A percentile compares a stretch with the other conserved stretches of the same genome.
Evolutionary conservation across 2,329 filamentous ascomycete species (phyloP).

Genomic region (Alternaria consortialis): DNA sequence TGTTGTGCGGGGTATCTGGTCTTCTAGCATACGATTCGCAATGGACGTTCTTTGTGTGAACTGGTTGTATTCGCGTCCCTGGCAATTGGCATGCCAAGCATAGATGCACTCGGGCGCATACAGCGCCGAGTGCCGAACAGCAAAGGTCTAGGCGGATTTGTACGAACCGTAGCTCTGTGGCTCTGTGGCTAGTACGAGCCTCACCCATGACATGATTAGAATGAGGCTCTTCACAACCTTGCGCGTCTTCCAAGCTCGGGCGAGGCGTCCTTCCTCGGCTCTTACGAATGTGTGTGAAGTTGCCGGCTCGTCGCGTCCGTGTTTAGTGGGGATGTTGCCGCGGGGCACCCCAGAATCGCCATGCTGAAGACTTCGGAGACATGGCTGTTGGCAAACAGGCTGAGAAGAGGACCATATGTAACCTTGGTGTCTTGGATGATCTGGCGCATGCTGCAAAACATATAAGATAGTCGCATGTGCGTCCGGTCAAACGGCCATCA

Average conservation of each 20-base stretch:
- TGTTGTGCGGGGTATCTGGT: background rate
- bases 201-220: background rate
- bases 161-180: conserved; percentile 1
- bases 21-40: background rate
- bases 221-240: background rate
- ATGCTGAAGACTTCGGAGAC: background rate
- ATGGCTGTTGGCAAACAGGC: conserved; percentile 1
- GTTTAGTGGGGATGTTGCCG: conserved; percentile 8
- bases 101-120: background rate
- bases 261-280: conserved; percentile 12
- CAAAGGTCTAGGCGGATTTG: background rate
- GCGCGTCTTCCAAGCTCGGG: conserved; percentile 10
- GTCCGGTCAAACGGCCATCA: conserved; percentile 21
- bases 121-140: background rate
- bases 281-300: background rate
- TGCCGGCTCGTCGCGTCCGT: conserved; percentile 15
- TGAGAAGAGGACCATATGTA: background rate
- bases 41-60: background rate
- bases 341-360: conserved; percentile 13
- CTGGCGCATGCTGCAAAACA: background rate
- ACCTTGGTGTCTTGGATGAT: background rate
- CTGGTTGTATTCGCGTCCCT: background rate
- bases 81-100: background rate
- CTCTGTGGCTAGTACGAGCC: background rate
- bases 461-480: conserved; percentile 1